phyloP scores from a whole-genome alignment of 805 yeast genomes.

The Pichia cephalocereana region DNA sequence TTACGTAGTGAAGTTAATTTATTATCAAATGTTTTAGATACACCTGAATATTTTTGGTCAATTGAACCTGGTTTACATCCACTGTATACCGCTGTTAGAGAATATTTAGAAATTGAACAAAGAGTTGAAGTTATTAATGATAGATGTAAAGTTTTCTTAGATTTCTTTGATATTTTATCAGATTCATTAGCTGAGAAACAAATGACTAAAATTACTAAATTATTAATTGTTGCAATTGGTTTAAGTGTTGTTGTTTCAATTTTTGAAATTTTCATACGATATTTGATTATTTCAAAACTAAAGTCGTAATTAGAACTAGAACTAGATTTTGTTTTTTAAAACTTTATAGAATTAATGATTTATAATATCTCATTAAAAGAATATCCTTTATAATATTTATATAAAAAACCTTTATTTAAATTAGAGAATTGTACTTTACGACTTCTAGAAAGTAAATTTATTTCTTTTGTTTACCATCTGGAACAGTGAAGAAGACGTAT shows the following conservation, averaged over 20 bases:
- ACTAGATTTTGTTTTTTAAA: neutral
- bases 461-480: conserved; percentile 82
- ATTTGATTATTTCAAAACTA: conserved; percentile 32
- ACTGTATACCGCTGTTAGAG: conserved; percentile 77
- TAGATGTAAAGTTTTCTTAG: conserved; percentile 87
- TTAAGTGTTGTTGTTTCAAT: conserved; percentile 70
- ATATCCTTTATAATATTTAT: neutral
- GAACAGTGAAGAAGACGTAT: conserved; percentile 82
- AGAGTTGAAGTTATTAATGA: conserved; percentile 90
- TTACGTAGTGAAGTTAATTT: conserved; percentile 88
- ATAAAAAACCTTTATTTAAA: neutral
- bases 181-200: conserved; percentile 91
- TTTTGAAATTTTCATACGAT: conserved; percentile 57
- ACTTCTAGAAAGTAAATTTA: neutral
- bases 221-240: conserved; percentile 75
- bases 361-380: neutral
- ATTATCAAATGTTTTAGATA: conserved; percentile 82
- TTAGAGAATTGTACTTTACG: too few species aligned
- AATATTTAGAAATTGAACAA: conserved; percentile 90
- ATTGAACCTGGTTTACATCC: conserved; percentile 94
- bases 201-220: conserved; percentile 85
- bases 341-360: neutral
- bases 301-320: too few species aligned
- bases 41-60: conserved; percentile 96
- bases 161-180: conserved; percentile 84